These are phyloP conservation scores for Alternaria viburni DNA, from an alignment of 2,329 filamentous ascomycete species.

Conservation along the genomic window DNA sequence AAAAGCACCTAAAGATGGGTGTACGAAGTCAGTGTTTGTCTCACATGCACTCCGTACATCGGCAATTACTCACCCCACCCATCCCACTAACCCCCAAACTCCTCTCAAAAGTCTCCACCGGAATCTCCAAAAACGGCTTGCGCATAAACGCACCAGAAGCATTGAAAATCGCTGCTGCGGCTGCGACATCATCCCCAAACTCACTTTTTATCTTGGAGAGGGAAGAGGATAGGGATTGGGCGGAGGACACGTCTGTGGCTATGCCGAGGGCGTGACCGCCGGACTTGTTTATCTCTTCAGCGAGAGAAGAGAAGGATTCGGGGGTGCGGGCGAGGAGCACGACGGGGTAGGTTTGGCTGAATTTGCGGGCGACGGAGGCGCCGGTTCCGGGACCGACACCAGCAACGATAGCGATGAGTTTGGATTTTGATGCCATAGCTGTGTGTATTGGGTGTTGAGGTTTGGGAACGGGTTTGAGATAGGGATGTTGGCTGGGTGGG, in stretches of 20 bases:
- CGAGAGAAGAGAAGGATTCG: constrained; percentile 69
- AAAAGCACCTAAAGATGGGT: no score
- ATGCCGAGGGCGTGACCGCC: constrained; percentile 77
- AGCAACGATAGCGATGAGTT: constrained; percentile 69
- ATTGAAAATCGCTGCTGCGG: constrained; percentile 72
- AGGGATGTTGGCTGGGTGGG: neutral
- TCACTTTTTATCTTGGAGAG: constrained; percentile 67
- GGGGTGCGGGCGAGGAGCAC: constrained; percentile 75
- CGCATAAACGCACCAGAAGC: constrained; percentile 65
- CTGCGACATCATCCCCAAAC: constrained; percentile 57
- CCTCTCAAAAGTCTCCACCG: constrained; percentile 62
- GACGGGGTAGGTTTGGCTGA: constrained; percentile 71
- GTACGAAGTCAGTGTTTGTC: no score
- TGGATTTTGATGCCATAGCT: no score
- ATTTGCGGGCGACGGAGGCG: constrained; percentile 65
- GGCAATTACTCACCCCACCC: no score
- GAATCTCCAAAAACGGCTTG: constrained; percentile 68
- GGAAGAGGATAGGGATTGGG: no score
- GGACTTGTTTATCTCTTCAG: constrained; percentile 69
- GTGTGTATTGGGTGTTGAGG: no score
- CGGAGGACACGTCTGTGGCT: constrained; percentile 65
- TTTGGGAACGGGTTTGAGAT: neutral
- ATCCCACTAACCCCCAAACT: constrained; percentile 56
- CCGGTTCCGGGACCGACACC: constrained; percentile 77
- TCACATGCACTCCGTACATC: no score